Conservation (phyloP, 2,329 filamentous ascomycete genomes). For the Didymellaceae sp. region DNA sequence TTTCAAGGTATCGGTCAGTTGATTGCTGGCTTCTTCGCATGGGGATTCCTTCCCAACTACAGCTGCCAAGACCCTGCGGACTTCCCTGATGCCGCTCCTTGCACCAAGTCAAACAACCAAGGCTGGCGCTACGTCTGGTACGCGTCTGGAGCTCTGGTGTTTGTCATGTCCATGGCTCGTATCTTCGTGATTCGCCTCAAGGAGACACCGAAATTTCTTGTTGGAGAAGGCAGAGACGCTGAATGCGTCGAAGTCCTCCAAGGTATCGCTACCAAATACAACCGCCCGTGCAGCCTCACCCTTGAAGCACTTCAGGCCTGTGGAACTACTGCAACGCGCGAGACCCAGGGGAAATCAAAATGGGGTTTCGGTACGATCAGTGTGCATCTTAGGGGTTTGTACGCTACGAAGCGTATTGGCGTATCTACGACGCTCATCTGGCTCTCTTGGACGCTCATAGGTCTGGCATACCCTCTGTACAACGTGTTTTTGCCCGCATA, state of each 20-base stretch:
- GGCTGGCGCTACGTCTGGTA: slow-evolving; percentile 66
- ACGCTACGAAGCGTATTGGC: slow-evolving; percentile 64
- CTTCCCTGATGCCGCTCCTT: slow-evolving; percentile 51
- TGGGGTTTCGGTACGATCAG: slow-evolving; percentile 50
- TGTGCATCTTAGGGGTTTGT: slow-evolving; percentile 70
- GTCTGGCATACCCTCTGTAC: slow-evolving; percentile 73
- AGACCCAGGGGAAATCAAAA: slow-evolving; percentile 37
- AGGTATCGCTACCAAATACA: slow-evolving; percentile 59
- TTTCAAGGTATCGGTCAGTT: slow-evolving; percentile 56
- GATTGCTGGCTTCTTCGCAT: slow-evolving; percentile 61
- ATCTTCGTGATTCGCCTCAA: slow-evolving; percentile 61
- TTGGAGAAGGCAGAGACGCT: slow-evolving; percentile 60
- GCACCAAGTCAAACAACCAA: slow-evolving; percentile 59
- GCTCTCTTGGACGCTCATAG: slow-evolving; percentile 73
- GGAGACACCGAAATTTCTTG: slow-evolving; percentile 64
- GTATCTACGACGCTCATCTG: slow-evolving; percentile 70
- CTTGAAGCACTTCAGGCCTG: slow-evolving; percentile 57
- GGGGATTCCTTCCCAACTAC: slow-evolving; percentile 60
- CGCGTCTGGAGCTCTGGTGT: slow-evolving; percentile 60
- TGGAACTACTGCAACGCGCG: slow-evolving; percentile 42
- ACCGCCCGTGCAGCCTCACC: slow-evolving; percentile 60
- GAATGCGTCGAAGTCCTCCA: slow-evolving; percentile 59
- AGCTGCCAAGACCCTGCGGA: slow-evolving; percentile 51
- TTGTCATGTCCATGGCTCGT: slow-evolving; percentile 60
- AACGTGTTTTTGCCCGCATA: slow-evolving; percentile 75